A percentile compares a stretch with the other conserved stretches of the same genome.
These are phyloP conservation scores for Thelephora terrestris DNA, from an alignment of 1,284 basidiomycete species.

Conservation along the genomic window DNA sequence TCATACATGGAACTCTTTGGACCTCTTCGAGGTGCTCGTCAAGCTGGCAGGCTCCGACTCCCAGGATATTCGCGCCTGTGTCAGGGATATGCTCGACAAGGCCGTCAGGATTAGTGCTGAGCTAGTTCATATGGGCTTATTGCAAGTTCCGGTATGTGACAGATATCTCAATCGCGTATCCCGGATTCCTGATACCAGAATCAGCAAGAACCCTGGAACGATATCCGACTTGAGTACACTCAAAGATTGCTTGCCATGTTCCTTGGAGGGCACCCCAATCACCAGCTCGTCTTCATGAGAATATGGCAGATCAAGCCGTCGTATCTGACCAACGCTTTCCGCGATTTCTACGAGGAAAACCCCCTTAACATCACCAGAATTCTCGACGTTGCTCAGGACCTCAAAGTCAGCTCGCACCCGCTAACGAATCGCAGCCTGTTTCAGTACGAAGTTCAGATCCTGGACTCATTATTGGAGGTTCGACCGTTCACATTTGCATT, in stretches of 20 bases:
- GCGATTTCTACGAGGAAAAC: conserved; percentile 87
- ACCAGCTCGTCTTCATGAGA: conserved; percentile 93
- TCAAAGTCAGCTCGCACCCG: conserved; percentile 50
- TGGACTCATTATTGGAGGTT: conserved; percentile 83
- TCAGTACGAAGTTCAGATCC: conserved; percentile 43
- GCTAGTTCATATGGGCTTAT: conserved; percentile 86
- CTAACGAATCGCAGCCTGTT: conserved; percentile 1
- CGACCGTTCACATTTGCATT: conserved; percentile 82
- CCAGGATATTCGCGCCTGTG: conserved; percentile 59
- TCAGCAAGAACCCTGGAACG: conserved; percentile 77
- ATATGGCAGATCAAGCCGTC: conserved; percentile 87
- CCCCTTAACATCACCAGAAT: conserved; percentile 92
- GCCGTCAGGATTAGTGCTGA: conserved; percentile 91
- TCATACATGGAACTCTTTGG: conserved; percentile 91
- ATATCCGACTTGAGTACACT: conserved; percentile 79
- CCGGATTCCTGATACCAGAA: neutral
- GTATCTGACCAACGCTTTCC: conserved; percentile 80
- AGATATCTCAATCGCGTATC: neutral
- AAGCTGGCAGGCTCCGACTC: conserved; percentile 64
- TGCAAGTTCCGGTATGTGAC: conserved; percentile 81
- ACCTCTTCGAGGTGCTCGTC: conserved; percentile 85
- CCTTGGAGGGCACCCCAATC: conserved; percentile 85
- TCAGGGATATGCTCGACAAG: conserved; percentile 86
- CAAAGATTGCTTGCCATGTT: conserved; percentile 86
- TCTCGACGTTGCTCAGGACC: conserved; percentile 89